Base-by-base conservation (phyloP, 257 asterid species). In the Hygrophila difformis region DNA sequence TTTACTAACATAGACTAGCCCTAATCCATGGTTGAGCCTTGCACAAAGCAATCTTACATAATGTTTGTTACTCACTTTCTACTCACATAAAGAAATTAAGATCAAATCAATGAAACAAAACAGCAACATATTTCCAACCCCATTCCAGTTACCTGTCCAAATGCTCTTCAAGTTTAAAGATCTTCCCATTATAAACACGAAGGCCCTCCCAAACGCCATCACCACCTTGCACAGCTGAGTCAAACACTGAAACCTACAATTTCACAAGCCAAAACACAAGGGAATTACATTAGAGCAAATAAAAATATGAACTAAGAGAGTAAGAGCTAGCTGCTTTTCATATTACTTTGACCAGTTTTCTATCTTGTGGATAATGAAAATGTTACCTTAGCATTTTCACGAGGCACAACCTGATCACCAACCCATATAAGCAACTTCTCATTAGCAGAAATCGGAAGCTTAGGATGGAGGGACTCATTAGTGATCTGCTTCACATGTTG, bases 141-240 rank as follows among this genome's bases (percentile, higher is more conserved):
- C 5, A 12, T 19, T 43, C 62, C 59, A 5, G 8, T 40, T 42
- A 77, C 94, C 97, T 75, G 65, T 83, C 93, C 34, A 87, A 69
- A 69, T 83, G 94, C 63, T 87, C 97, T 68, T 83, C 97, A 46
- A 87, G 78, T 69, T 87, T 87, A 48, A 87, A 87, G 57, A 82
- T 45, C 71, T 79, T 87, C 56, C 91, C 87, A 2, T 57, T 41
- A 44, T 87, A 87, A 48, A 87, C 63, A 43, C 93, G 81, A 56
- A 87, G 94, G 29, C 94, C 97, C 61, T 87, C 97, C 94, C 97
- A 82, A 60, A 76, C 94, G 65, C 77, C 93, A 71, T 87, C 97
- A 55, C 97, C 97, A 26, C 93, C 97, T 80, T 87, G 97, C 66
- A 83, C 85, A 67, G 83, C 64, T 13, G 97, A 87, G 73, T 87